Evolutionary conservation across 2,329 filamentous ascomycete species (phyloP), one percentile per base, ranked within the genome.

Genomic region (Aaosphaeria arxii): DNA sequence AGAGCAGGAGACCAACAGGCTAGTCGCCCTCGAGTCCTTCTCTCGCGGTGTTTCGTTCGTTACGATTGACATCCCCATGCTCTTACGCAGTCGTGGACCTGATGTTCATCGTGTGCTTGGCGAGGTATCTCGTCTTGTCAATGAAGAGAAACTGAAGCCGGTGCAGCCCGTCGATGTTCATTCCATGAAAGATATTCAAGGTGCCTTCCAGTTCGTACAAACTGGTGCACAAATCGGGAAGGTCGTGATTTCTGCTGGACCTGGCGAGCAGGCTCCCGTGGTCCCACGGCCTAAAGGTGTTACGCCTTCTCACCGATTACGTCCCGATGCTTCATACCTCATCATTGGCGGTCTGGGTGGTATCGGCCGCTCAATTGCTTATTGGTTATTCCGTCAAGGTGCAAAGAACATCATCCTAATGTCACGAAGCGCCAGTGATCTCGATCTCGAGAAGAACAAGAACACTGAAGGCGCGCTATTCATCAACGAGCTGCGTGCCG

Each of bases 301-400:
- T 11, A 41, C 39, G 9, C 11, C 39, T 11, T 9, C 11, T 9
- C 39, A 41, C 9, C 11, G 11, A 41, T 13, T 49, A 11, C 38
- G 11, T 6, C 6, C 42, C 30, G 43, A 60, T 11, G 51, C 55
- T 11, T 43, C 57, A 4, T 61, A 59, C 39, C 6, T 61, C 2
- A 33, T 61, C 17, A 43, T 50, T 17, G 57, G 57, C 17, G 57
- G 55, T 28, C 33, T 51, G 1, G 57, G 58, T 6, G 57, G 56
- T 7, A 30, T 60, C 9, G 58, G 58, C n/a, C 49, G 55, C 1
- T 44, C 41, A 11, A 47, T 59, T n/a, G 43, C 53, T 6, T 44
- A 39, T 11, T 54, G 49, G 52, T 43, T 61, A 42, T 44, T 49
- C 6, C 24, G 33, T 24, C 45, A 50, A 36, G 57, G 58, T 5